Evolutionary conservation across 352 stramenopile species (phyloP).

Genomic region (Phytophthora tentaculata): DNA sequence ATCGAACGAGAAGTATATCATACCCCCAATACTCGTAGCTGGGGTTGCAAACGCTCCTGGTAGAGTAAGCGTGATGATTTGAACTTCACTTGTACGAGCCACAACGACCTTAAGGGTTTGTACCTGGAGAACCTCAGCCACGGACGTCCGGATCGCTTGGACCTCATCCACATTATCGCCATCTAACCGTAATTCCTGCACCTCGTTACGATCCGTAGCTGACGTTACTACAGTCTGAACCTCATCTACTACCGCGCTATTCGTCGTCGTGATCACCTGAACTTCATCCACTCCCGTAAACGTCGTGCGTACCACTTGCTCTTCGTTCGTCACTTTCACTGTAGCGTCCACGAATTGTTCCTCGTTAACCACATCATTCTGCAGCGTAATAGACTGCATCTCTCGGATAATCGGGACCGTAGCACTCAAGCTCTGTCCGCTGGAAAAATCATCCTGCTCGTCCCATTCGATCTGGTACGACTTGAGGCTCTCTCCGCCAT

Average conservation of each 20-base stretch:
- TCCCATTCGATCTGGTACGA: slow-evolving; percentile 84
- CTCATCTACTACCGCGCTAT: slow-evolving; percentile 84
- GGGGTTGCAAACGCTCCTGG: slow-evolving; percentile 38
- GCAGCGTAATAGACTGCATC: slow-evolving; percentile 88
- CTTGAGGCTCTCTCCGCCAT: slow-evolving; percentile 91
- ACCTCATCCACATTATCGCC: slow-evolving; percentile 92
- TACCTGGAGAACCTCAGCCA: slow-evolving; percentile 81
- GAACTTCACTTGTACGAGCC: slow-evolving; percentile 73
- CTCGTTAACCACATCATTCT: slow-evolving; percentile 90
- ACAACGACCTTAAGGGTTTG: slow-evolving; percentile 90
- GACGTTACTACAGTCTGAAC: slow-evolving; percentile 92
- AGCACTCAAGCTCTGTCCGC: slow-evolving; percentile 68
- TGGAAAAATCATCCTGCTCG: slow-evolving; percentile 78
- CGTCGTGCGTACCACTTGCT: slow-evolving; percentile 92
- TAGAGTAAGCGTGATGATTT: slow-evolving; percentile 84
- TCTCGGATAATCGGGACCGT: slow-evolving; percentile 91
- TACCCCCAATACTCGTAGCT: slow-evolving; percentile 49
- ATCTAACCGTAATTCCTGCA: slow-evolving; percentile 85
- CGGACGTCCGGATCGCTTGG: slow-evolving; percentile 87
- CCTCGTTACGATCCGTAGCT: slow-evolving; percentile 92
- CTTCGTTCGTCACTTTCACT: slow-evolving; percentile 95
- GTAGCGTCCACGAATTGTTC: slow-evolving; percentile 94
- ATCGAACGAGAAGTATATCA: slow-evolving; percentile 66
- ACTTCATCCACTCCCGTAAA: slow-evolving; percentile 90
- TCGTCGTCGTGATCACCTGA: slow-evolving; percentile 85